Evolutionary conservation across 306 rosid species (phyloP), one percentile per base, ranked within the genome.

Genomic region (Acacia melanoxylon): DNA sequence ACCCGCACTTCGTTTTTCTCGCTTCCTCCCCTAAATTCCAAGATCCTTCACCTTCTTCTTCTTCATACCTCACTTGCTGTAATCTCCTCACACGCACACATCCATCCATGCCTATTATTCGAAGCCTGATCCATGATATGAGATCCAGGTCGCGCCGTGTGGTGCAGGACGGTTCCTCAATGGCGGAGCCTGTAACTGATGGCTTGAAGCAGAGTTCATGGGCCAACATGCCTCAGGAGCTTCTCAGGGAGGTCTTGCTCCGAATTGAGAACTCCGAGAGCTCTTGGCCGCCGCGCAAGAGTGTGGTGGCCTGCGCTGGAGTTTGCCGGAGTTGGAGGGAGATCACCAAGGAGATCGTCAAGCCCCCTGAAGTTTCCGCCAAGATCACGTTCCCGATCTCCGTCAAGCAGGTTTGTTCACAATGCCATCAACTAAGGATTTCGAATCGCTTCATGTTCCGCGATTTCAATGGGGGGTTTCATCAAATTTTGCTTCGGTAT

Each of bases 211-310:
- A 92, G 88, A 92, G 95, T 74, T 88, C 89, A 48, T 96, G 99
- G 99, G 91, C 94, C 0, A 84, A 89, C 75, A 90, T 96, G 97
- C 99, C 99, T n/a, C 94, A 88, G 77, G 99, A 96, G 90, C 97
- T 96, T 0, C 92, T 96, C 16, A 77, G 98, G 7, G 99, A 96
- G 79, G 97, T 96, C 9, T 84, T 96, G 41, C 11, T 88, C 69
- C 83, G 92, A 74, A 89, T 96, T 72, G 99, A 96, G 82, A 88
- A 89, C 0, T 88, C 98, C 7, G 99, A 96, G 87, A 87, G 68
- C 22, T 58, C 90, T 3, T 96, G 99, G 99, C 99, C 99, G 9
- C 90, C 86, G 7, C 85, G 99, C 65, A 90, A 87, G 87, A 90
- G 80, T 83, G 99, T 96, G 7, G 97, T 93, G 65, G 94, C 97